Base-by-base conservation (phyloP, 2,329 filamentous ascomycete species). In the Colletotrichum incanum region DNA sequence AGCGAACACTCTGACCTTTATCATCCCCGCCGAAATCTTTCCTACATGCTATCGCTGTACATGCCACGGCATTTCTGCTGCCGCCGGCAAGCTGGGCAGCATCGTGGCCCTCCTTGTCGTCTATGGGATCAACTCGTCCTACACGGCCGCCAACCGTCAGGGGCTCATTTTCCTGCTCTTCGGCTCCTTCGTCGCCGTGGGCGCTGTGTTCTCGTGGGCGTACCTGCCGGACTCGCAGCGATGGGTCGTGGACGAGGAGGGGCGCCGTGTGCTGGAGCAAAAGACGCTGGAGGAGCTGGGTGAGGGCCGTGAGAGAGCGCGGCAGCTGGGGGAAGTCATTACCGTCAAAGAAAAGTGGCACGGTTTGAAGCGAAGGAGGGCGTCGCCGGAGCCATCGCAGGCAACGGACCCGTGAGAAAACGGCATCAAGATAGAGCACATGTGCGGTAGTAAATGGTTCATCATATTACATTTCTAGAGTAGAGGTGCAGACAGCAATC, bases 11-110 rank as follows among this genome's bases (percentile, higher is more conserved):
- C 85, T 91, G 14, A 92, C 89, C 0, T 91, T 92, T 76, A 88
- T 92, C 65, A 87, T 92, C 20, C 89, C 90, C 1, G 90, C 89
- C 52, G 90, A 92, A 77, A 87, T 91, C 52, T 93, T 92, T 77
- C 90, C 89, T 0, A 92, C 90, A 2, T 86, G 86, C 73, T 92
- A 91, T 75, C 86, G 90, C 50, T 90, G 86, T 62, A 90, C 89
- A 0, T 91, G 89, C 71, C 89, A 91, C 76, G 89, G 89, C 31
- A 89, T 91, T 64, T 89, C 89, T 0, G 89, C 90, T 0, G 89
- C 89, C 0, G 85, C 86, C 0, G 90, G 89, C 14, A 91, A 91
- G 76, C 79, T 89, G 1, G 89, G 89, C 31, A 88, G 87, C 70
- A 85, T 91, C 62, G 79, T 87, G 6, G 87, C 86, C 61, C 82